Evolutionary conservation across 257 asterid genomes (phyloP).

Genomic region (Gentiana macrophylla): DNA sequence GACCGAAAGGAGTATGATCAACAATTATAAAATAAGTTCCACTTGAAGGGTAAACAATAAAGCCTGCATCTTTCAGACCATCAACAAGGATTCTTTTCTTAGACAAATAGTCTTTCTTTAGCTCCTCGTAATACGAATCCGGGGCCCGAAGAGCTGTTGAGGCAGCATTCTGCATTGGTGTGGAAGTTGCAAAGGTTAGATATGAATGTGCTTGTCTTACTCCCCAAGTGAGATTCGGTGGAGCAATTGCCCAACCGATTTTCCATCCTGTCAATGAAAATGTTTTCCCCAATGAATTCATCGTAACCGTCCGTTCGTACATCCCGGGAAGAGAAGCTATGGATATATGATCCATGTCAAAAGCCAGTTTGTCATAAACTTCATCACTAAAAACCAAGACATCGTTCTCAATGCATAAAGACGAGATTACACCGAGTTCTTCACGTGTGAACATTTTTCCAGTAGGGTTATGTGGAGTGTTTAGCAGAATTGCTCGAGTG

Average conservation of each 20-base stretch:
- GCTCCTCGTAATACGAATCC: constrained; percentile 70
- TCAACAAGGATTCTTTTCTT: constrained; percentile 76
- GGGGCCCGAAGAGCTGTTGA: constrained; percentile 68
- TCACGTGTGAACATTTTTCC: constrained; percentile 84
- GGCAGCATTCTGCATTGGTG: constrained; percentile 95
- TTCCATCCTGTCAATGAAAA: constrained; percentile 97
- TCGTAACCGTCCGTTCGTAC: constrained; percentile 75
- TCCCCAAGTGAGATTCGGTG: constrained; percentile 90
- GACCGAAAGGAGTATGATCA: constrained; percentile 82
- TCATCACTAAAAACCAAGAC: constrained; percentile 71
- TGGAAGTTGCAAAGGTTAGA: constrained; percentile 88
- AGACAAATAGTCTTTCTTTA: constrained; percentile 51
- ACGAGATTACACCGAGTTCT: constrained; percentile 58
- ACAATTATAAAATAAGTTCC: constrained; percentile 92
- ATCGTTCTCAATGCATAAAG: constrained; percentile 72
- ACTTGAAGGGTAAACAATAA: constrained; percentile 67
- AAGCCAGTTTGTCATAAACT: constrained; percentile 83
- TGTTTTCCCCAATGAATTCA: constrained; percentile 90
- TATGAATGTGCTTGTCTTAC: constrained; percentile 82
- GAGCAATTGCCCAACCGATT: constrained; percentile 96
- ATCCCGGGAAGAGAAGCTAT: constrained; percentile 86
- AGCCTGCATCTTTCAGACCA: constrained; percentile 77
- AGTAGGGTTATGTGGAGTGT: constrained; percentile 95
- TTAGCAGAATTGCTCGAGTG: constrained; percentile 78
- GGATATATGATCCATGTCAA: constrained; percentile 87